A percentile compares a stretch with the other conserved stretches of the same genome.
Evolutionary conservation across 768 basidiomycete genomes (phyloP).

Genomic region (Termitomyces heimii): DNA sequence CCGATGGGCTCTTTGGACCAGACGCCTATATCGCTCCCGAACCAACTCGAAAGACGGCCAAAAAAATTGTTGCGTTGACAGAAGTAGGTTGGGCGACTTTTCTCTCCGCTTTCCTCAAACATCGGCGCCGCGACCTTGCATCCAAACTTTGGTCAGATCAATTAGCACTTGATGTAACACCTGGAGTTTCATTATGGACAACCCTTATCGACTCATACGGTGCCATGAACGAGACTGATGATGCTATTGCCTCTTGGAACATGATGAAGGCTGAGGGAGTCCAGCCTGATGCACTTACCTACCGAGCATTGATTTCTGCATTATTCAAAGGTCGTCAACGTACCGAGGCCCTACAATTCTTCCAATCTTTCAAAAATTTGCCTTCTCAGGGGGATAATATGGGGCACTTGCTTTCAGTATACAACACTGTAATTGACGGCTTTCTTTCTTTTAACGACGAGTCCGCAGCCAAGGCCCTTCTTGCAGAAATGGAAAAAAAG

Average conservation of each 20-base stretch:
- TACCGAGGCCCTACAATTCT: constrained; percentile 44
- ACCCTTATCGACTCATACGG: constrained; percentile 62
- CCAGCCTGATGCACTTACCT: constrained; percentile 55
- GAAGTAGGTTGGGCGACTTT: constrained; percentile 61
- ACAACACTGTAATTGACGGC: constrained; percentile 74
- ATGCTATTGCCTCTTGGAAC: constrained; percentile 58
- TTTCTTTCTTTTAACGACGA: constrained; percentile 43
- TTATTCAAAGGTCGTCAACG: constrained; percentile 47
- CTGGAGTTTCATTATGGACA: constrained; percentile 63
- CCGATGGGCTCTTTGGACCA: constrained; percentile 43
- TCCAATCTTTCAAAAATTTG: constrained; percentile 44
- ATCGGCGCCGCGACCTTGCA: constrained; percentile 50
- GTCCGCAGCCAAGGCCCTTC: constrained; percentile 32
- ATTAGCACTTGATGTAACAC: constrained; percentile 36
- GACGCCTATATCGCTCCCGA: constrained; percentile 50
- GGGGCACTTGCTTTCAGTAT: constrained; percentile 36
- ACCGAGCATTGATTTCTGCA: constrained; percentile 64
- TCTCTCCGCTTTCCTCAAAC: constrained; percentile 56
- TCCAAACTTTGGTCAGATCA: constrained; percentile 68
- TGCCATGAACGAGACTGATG: constrained; percentile 39
- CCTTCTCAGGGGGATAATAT: constrained; percentile 16
- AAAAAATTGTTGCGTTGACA: constrained; percentile 44
- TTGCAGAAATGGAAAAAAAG: constrained; percentile 35
- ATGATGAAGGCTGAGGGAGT: constrained; percentile 53
- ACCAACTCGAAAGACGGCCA: constrained; percentile 26